Conservation (phyloP, 768 basidiomycete genomes). For the Tephrocybe sp. region DNA sequence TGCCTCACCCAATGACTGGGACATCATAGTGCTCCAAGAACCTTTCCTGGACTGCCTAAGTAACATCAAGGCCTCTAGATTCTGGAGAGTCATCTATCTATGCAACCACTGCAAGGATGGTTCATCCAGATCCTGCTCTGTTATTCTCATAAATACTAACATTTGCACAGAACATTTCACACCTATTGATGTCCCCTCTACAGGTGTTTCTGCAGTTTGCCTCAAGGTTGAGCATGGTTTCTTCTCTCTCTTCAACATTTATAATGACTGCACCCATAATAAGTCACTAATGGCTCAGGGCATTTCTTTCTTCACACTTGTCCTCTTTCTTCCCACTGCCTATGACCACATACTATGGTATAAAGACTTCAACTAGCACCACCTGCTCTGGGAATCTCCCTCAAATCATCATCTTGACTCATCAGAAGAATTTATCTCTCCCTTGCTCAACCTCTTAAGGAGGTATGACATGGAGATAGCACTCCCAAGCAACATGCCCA, state of each 20-base stretch:
- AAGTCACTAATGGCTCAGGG: neutral
- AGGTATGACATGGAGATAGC: slow-evolving; percentile 5
- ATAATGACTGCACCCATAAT: slow-evolving; percentile 9
- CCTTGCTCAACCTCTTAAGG: neutral
- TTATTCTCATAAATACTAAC: no score
- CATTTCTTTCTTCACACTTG: neutral
- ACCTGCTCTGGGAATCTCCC: slow-evolving; percentile 4
- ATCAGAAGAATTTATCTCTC: neutral
- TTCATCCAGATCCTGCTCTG: no score
- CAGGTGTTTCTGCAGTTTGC: no score
- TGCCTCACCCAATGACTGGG: slow-evolving; percentile 11
- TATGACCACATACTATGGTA: neutral
- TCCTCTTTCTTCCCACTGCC: neutral
- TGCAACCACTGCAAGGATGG: no score
- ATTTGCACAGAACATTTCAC: no score
- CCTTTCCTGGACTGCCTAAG: slow-evolving; percentile 21
- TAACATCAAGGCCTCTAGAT: neutral
- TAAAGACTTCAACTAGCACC: slow-evolving; percentile 8
- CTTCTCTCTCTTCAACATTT: slow-evolving; percentile 8
- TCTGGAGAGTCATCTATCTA: no score
- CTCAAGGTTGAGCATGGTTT: no score
- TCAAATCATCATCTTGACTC: slow-evolving; percentile 6
- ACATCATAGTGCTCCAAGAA: slow-evolving; percentile 31
- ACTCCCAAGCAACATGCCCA: neutral
- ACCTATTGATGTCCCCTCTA: no score